Evolutionary conservation across 2,329 filamentous ascomycete genomes (phyloP), one percentile per base, ranked within the genome.

Genomic region (Neophaeococcomyces aloes): DNA sequence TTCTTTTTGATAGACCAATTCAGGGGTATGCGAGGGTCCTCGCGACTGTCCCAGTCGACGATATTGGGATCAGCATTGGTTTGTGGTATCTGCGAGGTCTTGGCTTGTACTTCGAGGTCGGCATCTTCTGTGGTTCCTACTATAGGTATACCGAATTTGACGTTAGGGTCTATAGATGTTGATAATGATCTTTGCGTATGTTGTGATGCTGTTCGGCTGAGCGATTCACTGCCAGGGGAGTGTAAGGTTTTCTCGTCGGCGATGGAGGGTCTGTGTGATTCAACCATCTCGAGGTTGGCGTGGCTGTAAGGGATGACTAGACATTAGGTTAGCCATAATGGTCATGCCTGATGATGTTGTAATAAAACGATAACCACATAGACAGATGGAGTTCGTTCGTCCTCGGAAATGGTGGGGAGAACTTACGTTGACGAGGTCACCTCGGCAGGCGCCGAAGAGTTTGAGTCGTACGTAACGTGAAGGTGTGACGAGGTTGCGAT

Each of bases 41-140:
- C 59, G 0, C 70, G 68, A 0, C 72, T 69, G 50, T 80, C 74
- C 74, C 76, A 83, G 46, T 69, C 70, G 10, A 81, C 71, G 10
- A 76, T 60, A 47, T 74, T 69, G 1, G 70, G 66, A 48, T 75
- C 67, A 11, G 23, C n/a, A n/a, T n/a, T n/a, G n/a, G 17, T 41
- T 41, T 3, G 14, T 14, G 29, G 25, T 11, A 40, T 25, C 15
- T 31, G 39, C 17, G 21, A 2, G 18, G 34, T 42, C 30, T 17
- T 14, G n/a, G 5, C 11, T 13, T 34, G 33, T 27, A 25, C 15
- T 31, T 49, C 48, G 11, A 48, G 45, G 35, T 52, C 47, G 27
- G 43, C 50, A 40, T 51, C 50, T 38, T 54, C 18, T 7, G 44
- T 49, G 6, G 46, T 35, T 19, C 52, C 42, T 30, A 52, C 37